Conservation (phyloP, 2,329 filamentous ascomycete species). For the Colletotrichum sp. region DNA sequence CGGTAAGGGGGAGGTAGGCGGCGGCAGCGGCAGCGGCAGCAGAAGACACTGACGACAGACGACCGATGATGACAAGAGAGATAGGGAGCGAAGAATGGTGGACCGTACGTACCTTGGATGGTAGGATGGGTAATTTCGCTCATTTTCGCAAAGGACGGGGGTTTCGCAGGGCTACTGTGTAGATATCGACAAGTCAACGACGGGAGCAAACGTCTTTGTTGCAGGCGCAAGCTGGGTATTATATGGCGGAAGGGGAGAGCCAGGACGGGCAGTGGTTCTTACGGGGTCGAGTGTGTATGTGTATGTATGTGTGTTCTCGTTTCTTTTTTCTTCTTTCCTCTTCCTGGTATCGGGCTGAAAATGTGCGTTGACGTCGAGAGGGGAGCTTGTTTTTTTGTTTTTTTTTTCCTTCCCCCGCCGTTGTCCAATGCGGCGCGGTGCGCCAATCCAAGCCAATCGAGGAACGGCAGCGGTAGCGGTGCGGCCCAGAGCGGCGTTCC, state of each 20-base stretch:
- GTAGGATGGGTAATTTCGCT: slow-evolving; percentile 60
- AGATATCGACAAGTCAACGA: slow-evolving; percentile 15
- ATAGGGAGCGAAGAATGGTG: background rate
- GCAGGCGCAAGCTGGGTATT: background rate
- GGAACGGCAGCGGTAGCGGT: background rate
- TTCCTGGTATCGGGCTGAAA: background rate
- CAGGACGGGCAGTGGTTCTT: slow-evolving; percentile 5
- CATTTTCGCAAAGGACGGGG: slow-evolving; percentile 40
- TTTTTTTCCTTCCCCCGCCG: background rate
- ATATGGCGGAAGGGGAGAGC: slow-evolving; percentile 13
- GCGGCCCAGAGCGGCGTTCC: background rate
- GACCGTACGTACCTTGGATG: slow-evolving; percentile 56
- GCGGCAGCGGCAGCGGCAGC: background rate
- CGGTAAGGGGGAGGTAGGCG: background rate
- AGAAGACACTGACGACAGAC: background rate
- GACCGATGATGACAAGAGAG: background rate
- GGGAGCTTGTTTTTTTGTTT: background rate
- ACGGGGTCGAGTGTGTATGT: background rate
- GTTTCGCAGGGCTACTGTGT: slow-evolving; percentile 3
- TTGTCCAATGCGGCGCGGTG: background rate
- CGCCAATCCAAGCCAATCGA: background rate
- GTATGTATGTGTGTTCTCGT: background rate
- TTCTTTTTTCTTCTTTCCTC: background rate
- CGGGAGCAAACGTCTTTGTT: background rate
- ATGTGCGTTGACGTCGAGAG: slow-evolving; percentile 5